These are phyloP conservation scores for Erysimum cheiranthoides DNA, from an alignment of 345 rosid species.

Conservation along the genomic window DNA sequence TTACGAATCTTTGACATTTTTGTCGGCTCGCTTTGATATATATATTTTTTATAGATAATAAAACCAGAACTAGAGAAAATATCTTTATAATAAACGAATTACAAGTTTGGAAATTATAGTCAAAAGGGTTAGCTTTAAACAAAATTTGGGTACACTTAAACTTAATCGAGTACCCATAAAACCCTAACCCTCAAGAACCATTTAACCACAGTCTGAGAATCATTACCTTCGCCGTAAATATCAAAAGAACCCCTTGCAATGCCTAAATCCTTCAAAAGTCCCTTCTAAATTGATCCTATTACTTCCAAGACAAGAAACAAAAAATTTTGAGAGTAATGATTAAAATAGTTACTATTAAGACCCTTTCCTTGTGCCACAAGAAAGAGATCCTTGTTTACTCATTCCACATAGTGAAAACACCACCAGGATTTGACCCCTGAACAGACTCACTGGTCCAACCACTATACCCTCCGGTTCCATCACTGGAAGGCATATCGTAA, in stretches of 20 bases:
- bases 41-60: not conserved
- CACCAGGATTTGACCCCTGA: slow-evolving; percentile 73
- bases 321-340: not conserved
- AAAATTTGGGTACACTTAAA: slow-evolving; percentile 44
- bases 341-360: slow-evolving; percentile 17
- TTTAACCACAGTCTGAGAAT: slow-evolving; percentile 22
- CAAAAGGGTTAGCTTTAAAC: slow-evolving; percentile 44
- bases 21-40: slow-evolving; percentile 19
- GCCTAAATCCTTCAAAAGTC: slow-evolving; percentile 26
- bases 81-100: slow-evolving; percentile 32
- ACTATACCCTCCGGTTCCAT: slow-evolving; percentile 57
- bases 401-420: slow-evolving; percentile 89
- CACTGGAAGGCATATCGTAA: slow-evolving; percentile 68
- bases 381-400: slow-evolving; percentile 51
- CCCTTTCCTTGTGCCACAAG: slow-evolving; percentile 32
- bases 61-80: slow-evolving; percentile 3
- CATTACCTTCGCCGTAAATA: slow-evolving; percentile 38
- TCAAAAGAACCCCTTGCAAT: slow-evolving; percentile 17
- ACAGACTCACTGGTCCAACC: slow-evolving; percentile 77
- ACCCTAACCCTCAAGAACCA: slow-evolving; percentile 50
- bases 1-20: slow-evolving; percentile 11
- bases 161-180: slow-evolving; percentile 42
- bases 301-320: slow-evolving; percentile 28
- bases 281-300: slow-evolving; percentile 35
- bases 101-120: slow-evolving; percentile 38